phyloP scores from a whole-genome alignment of 441 rosid genomes.

The Cnidoscolus chayamansa region DNA sequence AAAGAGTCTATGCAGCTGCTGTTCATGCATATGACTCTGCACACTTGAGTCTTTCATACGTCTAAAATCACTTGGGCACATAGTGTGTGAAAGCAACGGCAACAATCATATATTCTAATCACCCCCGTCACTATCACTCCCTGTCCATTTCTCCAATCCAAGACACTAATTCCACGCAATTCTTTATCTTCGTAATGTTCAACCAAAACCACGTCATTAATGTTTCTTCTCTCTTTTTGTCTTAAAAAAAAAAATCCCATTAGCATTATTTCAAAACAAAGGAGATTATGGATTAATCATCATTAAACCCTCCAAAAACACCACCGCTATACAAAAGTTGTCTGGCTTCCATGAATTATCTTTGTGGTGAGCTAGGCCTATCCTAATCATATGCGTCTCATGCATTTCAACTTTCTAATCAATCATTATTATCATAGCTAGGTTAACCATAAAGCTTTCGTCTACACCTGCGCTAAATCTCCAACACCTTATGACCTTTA shows the following conservation, averaged over 20 bases:
- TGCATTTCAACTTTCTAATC: conserved; percentile 6
- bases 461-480: conserved; percentile 9
- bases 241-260: not conserved
- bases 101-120: conserved; percentile 30
- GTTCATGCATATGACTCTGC: not conserved
- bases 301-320: not conserved
- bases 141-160: conserved; percentile 17
- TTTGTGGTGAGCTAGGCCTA: not conserved
- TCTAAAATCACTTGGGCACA: conserved; percentile 4
- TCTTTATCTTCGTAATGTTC: not conserved
- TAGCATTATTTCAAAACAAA: not conserved
- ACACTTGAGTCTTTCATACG: conserved; percentile 38
- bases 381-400: conserved; percentile 7
- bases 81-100: conserved; percentile 17
- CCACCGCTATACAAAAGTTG: not conserved
- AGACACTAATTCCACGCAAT: not conserved
- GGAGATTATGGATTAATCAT: not conserved
- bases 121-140: conserved; percentile 8
- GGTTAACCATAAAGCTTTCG: conserved; percentile 30
- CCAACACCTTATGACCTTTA: not conserved
- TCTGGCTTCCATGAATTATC: not conserved
- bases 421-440: not conserved
- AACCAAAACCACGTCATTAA: not conserved
- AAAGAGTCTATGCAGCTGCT: too few species aligned
- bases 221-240: not conserved